Evolutionary conservation across 345 rosid genomes (phyloP).

Genomic region (Toxicodendron radicans): DNA sequence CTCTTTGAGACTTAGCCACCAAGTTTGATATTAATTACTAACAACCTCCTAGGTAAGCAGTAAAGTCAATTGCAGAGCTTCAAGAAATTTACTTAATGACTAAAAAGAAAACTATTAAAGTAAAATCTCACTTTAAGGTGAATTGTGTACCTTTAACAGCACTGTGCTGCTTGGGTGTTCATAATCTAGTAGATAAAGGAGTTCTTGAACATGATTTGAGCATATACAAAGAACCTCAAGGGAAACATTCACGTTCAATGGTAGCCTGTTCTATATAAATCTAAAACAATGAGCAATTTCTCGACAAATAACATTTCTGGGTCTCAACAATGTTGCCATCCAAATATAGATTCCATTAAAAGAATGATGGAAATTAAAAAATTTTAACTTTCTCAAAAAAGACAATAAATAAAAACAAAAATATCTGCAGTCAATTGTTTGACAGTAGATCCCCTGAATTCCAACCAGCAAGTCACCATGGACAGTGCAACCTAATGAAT

Average conservation of each 20-base stretch:
- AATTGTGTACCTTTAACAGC: neutral
- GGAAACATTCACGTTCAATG: neutral
- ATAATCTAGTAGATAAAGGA: neutral
- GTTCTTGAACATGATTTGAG: neutral
- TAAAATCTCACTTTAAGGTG: neutral
- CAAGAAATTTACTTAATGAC: neutral
- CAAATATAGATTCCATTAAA: too few species aligned
- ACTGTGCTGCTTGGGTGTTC: neutral
- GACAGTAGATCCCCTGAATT: too few species aligned
- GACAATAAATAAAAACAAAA: too few species aligned
- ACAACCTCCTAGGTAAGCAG: neutral
- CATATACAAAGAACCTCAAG: neutral
- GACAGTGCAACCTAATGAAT: too few species aligned
- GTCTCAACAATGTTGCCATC: neutral
- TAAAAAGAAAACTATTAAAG: neutral
- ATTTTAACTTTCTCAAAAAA: too few species aligned
- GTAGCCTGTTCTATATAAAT: neutral
- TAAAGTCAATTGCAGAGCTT: neutral
- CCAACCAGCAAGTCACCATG: too few species aligned
- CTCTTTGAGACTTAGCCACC: neutral
- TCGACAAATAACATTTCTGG: too few species aligned
- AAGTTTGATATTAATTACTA: neutral
- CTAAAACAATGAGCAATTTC: too few species aligned
- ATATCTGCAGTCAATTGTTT: too few species aligned
- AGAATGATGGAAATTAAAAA: too few species aligned